These are phyloP conservation scores for Aspergillus ochraceoroseus DNA, from an alignment of 2,329 filamentous ascomycete genomes.

Conservation along the genomic window DNA sequence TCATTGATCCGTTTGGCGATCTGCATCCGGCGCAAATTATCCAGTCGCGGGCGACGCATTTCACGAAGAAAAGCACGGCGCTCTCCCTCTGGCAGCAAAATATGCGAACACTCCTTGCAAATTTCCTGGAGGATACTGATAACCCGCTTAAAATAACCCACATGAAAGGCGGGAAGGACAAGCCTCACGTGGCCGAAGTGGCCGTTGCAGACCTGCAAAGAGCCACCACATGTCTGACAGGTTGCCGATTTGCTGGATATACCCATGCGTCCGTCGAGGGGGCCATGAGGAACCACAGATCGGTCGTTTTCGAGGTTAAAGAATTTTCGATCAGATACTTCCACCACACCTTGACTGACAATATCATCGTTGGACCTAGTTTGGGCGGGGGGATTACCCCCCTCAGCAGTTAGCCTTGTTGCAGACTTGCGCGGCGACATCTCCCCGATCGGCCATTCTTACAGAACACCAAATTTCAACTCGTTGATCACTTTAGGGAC, in stretches of 20 bases:
- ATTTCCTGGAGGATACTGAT: constrained; percentile 90
- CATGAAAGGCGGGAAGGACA: constrained; percentile 87
- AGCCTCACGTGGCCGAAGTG: constrained; percentile 94
- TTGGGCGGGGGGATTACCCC: not conserved
- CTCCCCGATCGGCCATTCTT: constrained; percentile 31
- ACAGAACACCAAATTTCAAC: constrained; percentile 92
- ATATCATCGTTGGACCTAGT: constrained; percentile 83
- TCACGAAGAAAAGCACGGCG: constrained; percentile 72
- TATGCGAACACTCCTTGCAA: constrained; percentile 87
- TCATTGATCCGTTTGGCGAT: constrained; percentile 85
- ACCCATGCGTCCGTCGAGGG: constrained; percentile 81
- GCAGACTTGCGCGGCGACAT: constrained; percentile 1
- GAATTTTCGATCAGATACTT: constrained; percentile 88
- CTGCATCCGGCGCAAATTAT: constrained; percentile 77
- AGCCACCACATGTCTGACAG: constrained; percentile 79
- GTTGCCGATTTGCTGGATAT: constrained; percentile 76
- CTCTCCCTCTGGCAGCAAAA: constrained; percentile 76
- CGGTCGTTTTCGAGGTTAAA: constrained; percentile 83
- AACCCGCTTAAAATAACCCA: constrained; percentile 91
- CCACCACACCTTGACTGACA: constrained; percentile 87
- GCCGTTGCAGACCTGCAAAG: constrained; percentile 79
- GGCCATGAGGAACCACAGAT: constrained; percentile 72
- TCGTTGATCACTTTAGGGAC: constrained; percentile 88
- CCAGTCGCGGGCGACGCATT: constrained; percentile 72
- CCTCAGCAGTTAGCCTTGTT: constrained; percentile 12